Percentiles rank a stretch among this genome's conserved stretches.
These are phyloP conservation scores for Aspergillus sparsus DNA, from an alignment of 495 filamentous ascomycete species.

Conservation along the genomic window DNA sequence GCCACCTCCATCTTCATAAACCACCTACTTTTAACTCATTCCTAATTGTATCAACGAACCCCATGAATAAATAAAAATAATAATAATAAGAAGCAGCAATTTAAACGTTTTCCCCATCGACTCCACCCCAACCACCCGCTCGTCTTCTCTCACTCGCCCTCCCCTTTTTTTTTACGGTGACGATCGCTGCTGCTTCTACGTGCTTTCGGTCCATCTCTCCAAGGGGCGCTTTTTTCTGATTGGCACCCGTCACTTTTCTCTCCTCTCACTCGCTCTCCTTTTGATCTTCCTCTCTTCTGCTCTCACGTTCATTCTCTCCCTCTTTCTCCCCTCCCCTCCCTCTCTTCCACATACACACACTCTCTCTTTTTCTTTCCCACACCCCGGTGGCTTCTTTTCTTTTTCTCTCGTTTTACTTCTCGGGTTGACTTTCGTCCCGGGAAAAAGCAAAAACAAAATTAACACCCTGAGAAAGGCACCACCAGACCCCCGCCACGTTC, in stretches of 20 bases:
- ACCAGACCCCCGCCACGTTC: slow-evolving; percentile 13
- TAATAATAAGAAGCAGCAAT: not conserved
- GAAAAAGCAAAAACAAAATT: slow-evolving; percentile 12
- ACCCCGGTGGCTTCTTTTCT: not conserved
- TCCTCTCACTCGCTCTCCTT: slow-evolving; percentile 10
- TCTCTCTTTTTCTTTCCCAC: slow-evolving; percentile 3
- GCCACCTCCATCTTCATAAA: not conserved
- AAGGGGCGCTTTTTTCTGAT: slow-evolving; percentile 15
- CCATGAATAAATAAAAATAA: not conserved
- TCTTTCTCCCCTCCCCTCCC: slow-evolving; percentile 12
- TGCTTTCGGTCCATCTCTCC: slow-evolving; percentile 6
- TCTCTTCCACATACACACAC: slow-evolving; percentile 7
- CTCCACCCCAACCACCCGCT: slow-evolving; percentile 13
- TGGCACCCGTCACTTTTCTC: slow-evolving; percentile 14
- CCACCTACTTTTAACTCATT: not conserved
- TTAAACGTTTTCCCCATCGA: slow-evolving; percentile 2
- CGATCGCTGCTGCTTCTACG: slow-evolving; percentile 19
- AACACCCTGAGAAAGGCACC: not conserved
- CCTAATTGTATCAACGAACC: not conserved
- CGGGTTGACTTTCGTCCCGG: not conserved
- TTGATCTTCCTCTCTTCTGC: slow-evolving; percentile 16
- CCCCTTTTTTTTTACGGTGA: slow-evolving; percentile 16
- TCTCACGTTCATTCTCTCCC: slow-evolving; percentile 8
- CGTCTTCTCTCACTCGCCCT: slow-evolving; percentile 10
- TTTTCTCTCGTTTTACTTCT: slow-evolving; percentile 8